These are phyloP conservation scores for Phytophthora fragariaefolia DNA, from an alignment of 352 stramenopile genomes.

Conservation along the genomic window DNA sequence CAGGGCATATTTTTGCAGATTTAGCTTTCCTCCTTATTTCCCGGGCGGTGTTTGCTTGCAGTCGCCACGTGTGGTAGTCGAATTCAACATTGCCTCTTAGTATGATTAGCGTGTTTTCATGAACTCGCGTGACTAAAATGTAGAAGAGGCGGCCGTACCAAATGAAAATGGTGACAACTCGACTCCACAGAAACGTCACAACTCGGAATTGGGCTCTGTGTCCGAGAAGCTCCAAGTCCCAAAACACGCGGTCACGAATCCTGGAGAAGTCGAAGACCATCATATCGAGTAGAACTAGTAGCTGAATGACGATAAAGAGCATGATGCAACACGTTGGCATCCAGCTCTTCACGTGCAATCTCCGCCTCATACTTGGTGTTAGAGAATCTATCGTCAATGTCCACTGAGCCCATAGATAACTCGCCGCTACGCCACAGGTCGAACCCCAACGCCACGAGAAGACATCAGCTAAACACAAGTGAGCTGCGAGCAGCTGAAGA, in stretches of 20 bases:
- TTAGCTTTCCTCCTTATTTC: conserved; percentile 3
- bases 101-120: conserved; percentile 33
- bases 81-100: conserved; percentile 38
- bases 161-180: conserved; percentile 34
- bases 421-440: conserved; percentile 23
- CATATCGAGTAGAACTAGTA: conserved; percentile 24
- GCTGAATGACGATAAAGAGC: conserved; percentile 33
- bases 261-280: conserved; percentile 24
- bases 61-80: conserved; percentile 32
- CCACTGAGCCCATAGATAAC: conserved; percentile 25
- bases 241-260: conserved; percentile 33
- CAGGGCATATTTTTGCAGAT: background rate
- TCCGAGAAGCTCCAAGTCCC: conserved; percentile 27
- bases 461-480: conserved; percentile 34
- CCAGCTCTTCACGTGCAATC: conserved; percentile 29
- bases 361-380: conserved; percentile 22
- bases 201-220: conserved; percentile 30
- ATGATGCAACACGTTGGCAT: conserved; percentile 33
- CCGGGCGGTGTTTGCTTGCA: conserved; percentile 18
- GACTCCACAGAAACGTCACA: conserved; percentile 37
- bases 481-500: conserved; percentile 29
- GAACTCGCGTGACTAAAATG: conserved; percentile 30
- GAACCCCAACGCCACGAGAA: conserved; percentile 31
- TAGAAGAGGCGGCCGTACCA: conserved; percentile 34
- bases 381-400: conserved; percentile 27